Base-by-base conservation (phyloP, 495 filamentous ascomycete genomes). In the Beverwykella pulmonaria region DNA sequence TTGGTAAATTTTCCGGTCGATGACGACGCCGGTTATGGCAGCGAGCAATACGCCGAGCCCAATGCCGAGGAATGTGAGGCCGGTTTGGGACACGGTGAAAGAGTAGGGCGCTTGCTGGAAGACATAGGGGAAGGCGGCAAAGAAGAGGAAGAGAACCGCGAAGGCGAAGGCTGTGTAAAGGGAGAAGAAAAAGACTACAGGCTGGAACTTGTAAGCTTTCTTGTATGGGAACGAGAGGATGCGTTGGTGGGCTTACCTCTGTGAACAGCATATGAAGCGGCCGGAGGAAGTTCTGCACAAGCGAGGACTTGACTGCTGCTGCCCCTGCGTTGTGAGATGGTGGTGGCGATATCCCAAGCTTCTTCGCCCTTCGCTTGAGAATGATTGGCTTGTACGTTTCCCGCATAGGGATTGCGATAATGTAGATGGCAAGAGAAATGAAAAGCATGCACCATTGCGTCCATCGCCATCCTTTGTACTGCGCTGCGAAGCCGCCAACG, bases 321-420 rank as follows among this genome's bases (percentile, higher is more conserved):
- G 20, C 22, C 14, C 14, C 17, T 1, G 22, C 22, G 0, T 76
- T 63, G 10, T 68, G 67, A 19, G 72, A 68, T 2, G 76, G 71
- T 29, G 80, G 78, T 1, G 77, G 65, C 1, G 75, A 44, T 20
- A 79, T 69, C 1, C 80, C 79, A 6, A 79, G 73, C 44, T 77
- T 70, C 50, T 82, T 80, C 12, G 80, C 78, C n/a, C 81, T 78
- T 6, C 80, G 78, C 23, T 77, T 77, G 26, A 87, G 78, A 46
- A 91, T 81, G n/a, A 82, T 76, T 10, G 83, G 81, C 68, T 87
- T 84, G 73, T 87, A 89, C 0, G 88, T 87, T 73, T 91, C 88
- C 47, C 77, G 75, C 48, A 79, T 78, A 39, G 80, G 67, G 15
- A 83, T 48, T 1, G 72, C 56, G 30, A 72, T 59, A 46, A 79